Evolutionary conservation across 2,329 filamentous ascomycete genomes (phyloP), one percentile per base, ranked within the genome.

Genomic region (Fusarium siculi): DNA sequence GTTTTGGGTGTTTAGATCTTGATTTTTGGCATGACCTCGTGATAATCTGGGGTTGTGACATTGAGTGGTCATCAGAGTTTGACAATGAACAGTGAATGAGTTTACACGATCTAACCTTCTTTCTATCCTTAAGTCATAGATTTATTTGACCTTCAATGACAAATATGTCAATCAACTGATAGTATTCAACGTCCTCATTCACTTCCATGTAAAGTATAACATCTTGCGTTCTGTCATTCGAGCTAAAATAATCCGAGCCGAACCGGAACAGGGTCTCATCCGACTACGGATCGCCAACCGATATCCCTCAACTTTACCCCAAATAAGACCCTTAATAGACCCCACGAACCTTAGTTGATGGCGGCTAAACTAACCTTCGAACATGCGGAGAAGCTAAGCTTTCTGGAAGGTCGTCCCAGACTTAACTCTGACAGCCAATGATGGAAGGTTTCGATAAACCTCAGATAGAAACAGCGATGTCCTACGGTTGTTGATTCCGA

Each of bases 401-500:
- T 36, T 34, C n/a, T n/a, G 19, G 42, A 23, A 49, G 19, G 9
- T 25, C 6, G 18, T 19, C 14, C 25, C 37, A 34, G 28, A 60
- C n/a, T 8, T 21, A 0, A 8, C 4, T 21, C 7, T 34, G 7
- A 15, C 7, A 16, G 18, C 46, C n/a, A 59, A 59, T 40, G 5
- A 40, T 57, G 36, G 23, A 21, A 3, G 11, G 23, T 8, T 21
- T 32, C 9, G 25, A 30, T 39, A 25, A 52, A 16, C 30, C 5
- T 11, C 9, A 25, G 14, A 32, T 15, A 42, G 5, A 42, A 34
- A 54, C 14, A 12, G 19, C 9, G 19, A 19, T 32, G 8, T 25
- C 23, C 36, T 54, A 34, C 36, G 44, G 46, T 54, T 59, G 14
- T 54, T 4, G 30, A 34, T 59, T 54, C 46, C 56, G 56, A 59